phyloP scores from a whole-genome alignment of 2,329 filamentous ascomycete species.

The Fusarium nanum region DNA sequence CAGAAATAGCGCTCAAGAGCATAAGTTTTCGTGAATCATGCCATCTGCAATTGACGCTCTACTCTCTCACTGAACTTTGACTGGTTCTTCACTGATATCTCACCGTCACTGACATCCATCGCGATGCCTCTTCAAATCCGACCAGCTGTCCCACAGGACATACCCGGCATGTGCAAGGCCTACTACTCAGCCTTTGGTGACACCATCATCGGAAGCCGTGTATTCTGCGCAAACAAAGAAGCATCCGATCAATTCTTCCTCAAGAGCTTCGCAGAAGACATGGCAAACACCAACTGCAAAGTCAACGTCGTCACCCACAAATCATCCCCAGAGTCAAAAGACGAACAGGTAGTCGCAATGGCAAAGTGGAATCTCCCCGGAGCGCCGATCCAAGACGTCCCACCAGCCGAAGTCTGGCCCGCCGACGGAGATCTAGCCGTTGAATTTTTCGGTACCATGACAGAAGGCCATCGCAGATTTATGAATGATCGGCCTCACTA shows the following conservation, averaged over 20 bases:
- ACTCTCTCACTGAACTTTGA: background rate
- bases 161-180: conserved; percentile 54
- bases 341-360: conserved; percentile 55
- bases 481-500: conserved; percentile 59
- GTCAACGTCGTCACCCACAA: conserved; percentile 55
- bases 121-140: conserved; percentile 50
- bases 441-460: conserved; percentile 56
- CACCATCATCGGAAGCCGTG: conserved; percentile 52
- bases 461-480: conserved; percentile 50
- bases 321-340: conserved; percentile 38
- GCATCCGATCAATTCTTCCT: conserved; percentile 52
- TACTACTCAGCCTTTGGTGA: conserved; percentile 59
- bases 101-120: background rate
- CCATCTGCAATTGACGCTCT: background rate
- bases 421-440: conserved; percentile 54
- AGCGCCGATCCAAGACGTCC: conserved; percentile 38
- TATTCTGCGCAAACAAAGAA: conserved; percentile 51
- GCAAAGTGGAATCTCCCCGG: conserved; percentile 60
- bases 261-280: conserved; percentile 51
- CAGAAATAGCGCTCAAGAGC: conserved; percentile 2
- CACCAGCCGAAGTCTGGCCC: conserved; percentile 53
- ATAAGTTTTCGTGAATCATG: background rate
- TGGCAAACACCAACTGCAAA: conserved; percentile 54
- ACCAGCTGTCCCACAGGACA: conserved; percentile 55
- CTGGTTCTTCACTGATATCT: no score